Percentiles rank a stretch among this genome's conserved stretches.
Evolutionary conservation across 345 rosid genomes (phyloP).

Genomic region (Euphorbia peplus): DNA sequence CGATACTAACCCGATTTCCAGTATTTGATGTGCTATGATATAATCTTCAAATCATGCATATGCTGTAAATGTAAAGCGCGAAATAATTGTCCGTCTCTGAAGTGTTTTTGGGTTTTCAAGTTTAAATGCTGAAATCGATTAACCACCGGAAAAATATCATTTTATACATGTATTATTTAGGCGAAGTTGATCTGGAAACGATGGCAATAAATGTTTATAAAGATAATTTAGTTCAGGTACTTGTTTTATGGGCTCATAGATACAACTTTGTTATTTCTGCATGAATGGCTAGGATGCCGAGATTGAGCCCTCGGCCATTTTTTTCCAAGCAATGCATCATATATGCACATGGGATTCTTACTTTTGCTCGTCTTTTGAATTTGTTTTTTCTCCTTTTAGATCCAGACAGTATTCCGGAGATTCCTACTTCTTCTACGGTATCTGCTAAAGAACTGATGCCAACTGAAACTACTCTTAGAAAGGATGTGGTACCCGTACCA

Average conservation of each 20-base stretch:
- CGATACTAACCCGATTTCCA: too few species aligned
- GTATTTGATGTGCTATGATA: too few species aligned
- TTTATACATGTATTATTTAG: too few species aligned
- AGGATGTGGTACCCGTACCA: slow-evolving; percentile 46
- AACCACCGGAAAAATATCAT: too few species aligned
- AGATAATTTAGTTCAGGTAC: too few species aligned
- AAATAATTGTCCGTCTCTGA: too few species aligned
- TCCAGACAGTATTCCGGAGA: slow-evolving; percentile 46
- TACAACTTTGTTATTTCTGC: too few species aligned
- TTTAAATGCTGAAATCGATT: background rate
- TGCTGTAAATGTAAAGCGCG: background rate
- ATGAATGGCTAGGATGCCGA: too few species aligned
- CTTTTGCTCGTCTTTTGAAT: background rate
- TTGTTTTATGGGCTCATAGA: background rate
- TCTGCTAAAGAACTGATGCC: slow-evolving; percentile 46
- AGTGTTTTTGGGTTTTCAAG: too few species aligned
- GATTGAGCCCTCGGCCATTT: too few species aligned
- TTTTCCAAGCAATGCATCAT: background rate
- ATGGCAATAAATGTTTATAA: too few species aligned
- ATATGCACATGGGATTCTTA: background rate
- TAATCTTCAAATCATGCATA: background rate
- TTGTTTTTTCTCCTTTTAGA: slow-evolving; percentile 29
- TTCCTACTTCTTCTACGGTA: slow-evolving; percentile 38
- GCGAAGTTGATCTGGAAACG: too few species aligned
- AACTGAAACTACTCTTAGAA: slow-evolving; percentile 45